These are phyloP conservation scores for Rubroboletus satanas DNA, from an alignment of 768 basidiomycete genomes.

Conservation along the genomic window DNA sequence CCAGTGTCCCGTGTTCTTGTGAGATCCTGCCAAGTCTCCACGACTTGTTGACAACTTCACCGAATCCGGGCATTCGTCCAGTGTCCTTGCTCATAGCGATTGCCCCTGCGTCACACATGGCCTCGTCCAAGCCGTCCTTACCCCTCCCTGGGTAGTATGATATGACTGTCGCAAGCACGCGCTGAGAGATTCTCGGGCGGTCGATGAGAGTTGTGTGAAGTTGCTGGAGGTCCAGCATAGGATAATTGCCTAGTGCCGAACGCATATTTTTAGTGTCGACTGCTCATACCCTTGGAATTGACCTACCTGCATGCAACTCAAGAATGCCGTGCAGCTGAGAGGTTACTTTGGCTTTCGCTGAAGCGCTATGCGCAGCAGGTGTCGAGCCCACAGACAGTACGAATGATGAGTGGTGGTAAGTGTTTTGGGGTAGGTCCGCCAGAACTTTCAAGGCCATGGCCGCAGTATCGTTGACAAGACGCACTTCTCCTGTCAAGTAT, in stretches of 20 bases:
- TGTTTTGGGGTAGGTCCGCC: conserved; percentile 31
- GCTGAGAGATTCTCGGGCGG: conserved; percentile 54
- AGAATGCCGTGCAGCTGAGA: conserved; percentile 54
- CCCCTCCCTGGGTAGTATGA: conserved; percentile 77
- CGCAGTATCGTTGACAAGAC: conserved; percentile 65
- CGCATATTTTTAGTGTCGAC: background rate
- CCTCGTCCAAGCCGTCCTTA: conserved; percentile 60
- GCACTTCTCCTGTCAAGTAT: conserved; percentile 67
- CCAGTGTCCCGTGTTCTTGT: conserved; percentile 78
- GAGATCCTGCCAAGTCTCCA: conserved; percentile 66
- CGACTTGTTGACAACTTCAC: conserved; percentile 61
- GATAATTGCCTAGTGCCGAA: conserved; percentile 62
- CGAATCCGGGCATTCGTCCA: conserved; percentile 68
- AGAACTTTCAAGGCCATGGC: conserved; percentile 49
- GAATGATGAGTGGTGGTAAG: conserved; percentile 45
- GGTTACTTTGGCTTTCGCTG: conserved; percentile 44
- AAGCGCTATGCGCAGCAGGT: conserved; percentile 79
- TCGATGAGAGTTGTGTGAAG: conserved; percentile 67
- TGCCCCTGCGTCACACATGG: conserved; percentile 79
- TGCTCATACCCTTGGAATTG: background rate
- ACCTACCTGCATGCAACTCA: conserved; percentile 72
- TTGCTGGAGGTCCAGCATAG: conserved; percentile 82
- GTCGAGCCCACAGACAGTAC: conserved; percentile 84
- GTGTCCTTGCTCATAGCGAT: conserved; percentile 87
- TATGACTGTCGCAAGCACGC: conserved; percentile 67